Evolutionary conservation across 495 filamentous ascomycete species (phyloP).

Genomic region (Podospora sp.): DNA sequence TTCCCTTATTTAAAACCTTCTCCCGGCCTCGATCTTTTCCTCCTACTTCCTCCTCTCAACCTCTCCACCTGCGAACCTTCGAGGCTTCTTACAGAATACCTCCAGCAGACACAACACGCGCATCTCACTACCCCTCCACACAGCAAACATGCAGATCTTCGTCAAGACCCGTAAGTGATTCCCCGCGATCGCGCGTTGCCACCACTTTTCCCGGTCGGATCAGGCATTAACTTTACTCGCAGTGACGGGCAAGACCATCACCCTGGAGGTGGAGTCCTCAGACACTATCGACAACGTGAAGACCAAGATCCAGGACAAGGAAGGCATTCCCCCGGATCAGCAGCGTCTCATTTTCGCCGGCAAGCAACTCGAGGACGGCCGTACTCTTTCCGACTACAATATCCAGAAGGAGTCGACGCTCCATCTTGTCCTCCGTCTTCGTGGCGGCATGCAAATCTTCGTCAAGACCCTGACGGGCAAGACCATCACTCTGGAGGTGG

Average conservation of each 20-base stretch:
- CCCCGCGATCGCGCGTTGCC: slow-evolving; percentile 19
- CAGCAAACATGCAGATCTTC: slow-evolving; percentile 89
- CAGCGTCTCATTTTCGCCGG: slow-evolving; percentile 98
- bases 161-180: slow-evolving; percentile 86
- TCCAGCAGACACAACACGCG: slow-evolving; percentile 1
- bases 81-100: neutral
- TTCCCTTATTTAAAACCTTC: slow-evolving; percentile 40
- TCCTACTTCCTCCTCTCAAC: slow-evolving; percentile 17
- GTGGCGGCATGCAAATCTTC: slow-evolving; percentile 97
- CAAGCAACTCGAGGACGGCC: slow-evolving; percentile 97
- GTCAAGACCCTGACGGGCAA: slow-evolving; percentile 94
- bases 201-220: neutral
- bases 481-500: slow-evolving; percentile 97
- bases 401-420: slow-evolving; percentile 98
- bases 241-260: slow-evolving; percentile 99
- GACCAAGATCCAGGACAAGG: slow-evolving; percentile 99
- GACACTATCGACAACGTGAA: slow-evolving; percentile 99
- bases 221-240: slow-evolving; percentile 31
- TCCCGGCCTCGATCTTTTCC: slow-evolving; percentile 37
- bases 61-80: neutral
- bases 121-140: neutral
- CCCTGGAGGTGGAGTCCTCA: slow-evolving; percentile 95
- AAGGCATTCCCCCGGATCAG: slow-evolving; percentile 96
- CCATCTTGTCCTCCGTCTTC: slow-evolving; percentile 93
- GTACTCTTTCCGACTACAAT: slow-evolving; percentile 96